These are phyloP conservation scores for Physcomitrellopsis africana DNA, from an alignment of 225 moss, liverwort and hornwort species.

Conservation along the genomic window DNA sequence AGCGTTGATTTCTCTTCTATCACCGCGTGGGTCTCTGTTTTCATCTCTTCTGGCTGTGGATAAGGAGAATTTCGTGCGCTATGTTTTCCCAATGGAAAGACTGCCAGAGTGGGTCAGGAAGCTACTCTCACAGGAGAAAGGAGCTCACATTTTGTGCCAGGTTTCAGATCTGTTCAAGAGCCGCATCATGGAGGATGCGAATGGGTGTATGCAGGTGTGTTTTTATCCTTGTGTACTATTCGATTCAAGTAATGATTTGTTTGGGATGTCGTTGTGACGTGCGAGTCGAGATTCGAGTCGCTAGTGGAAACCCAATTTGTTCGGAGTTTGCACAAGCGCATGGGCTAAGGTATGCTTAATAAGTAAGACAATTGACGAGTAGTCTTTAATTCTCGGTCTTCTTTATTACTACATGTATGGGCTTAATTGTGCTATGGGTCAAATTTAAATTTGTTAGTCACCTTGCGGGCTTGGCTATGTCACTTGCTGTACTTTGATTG, in stretches of 20 bases:
- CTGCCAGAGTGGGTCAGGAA: conserved; percentile 71
- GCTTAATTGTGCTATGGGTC: conserved; percentile 4
- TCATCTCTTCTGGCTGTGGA: conserved; percentile 73
- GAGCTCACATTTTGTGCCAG: conserved; percentile 59
- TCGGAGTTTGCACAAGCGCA: conserved; percentile 14
- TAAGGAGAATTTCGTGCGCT: conserved; percentile 71
- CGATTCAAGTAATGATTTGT: conserved; percentile 2
- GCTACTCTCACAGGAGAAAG: conserved; percentile 60
- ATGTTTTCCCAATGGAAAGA: conserved; percentile 72
- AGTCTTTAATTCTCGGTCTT: background rate
- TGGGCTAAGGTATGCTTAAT: background rate
- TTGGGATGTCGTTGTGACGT: conserved; percentile 7
- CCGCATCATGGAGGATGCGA: conserved; percentile 62
- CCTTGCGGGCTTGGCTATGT: background rate
- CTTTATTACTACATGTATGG: background rate
- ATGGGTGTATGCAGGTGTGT: conserved; percentile 63
- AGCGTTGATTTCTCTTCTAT: conserved; percentile 58
- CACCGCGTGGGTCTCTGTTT: conserved; percentile 63
- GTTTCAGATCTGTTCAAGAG: conserved; percentile 59
- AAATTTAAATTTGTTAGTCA: background rate
- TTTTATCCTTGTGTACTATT: conserved; percentile 18
- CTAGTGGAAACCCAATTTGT: conserved; percentile 10
- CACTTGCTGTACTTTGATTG: conserved; percentile 7
- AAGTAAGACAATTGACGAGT: conserved; percentile 8
- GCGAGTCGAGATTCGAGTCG: background rate